Evolutionary conservation across 2,329 filamentous ascomycete species (phyloP), one percentile per base, ranked within the genome.

Genomic region (Eutypa lata): DNA sequence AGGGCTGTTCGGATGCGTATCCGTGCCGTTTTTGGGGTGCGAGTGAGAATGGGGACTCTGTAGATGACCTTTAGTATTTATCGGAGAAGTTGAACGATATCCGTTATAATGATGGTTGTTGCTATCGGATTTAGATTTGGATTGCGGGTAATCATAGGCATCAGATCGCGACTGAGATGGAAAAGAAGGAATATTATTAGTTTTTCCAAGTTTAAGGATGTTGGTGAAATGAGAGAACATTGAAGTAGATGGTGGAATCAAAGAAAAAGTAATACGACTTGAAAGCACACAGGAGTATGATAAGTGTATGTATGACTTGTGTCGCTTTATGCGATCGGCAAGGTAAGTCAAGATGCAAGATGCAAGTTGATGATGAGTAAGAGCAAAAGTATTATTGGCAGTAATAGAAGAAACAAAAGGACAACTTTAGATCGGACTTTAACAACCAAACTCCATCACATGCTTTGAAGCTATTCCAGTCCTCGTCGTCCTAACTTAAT

Each of bases 41-140:
- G 65, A 65, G 43, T 64, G 66, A 44, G 67, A 64, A 58, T 66
- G 61, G 24, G 67, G 61, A 49, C 62, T 66, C 53, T 61, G 65
- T 45, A 59, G 43, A 31, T 57, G 57, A 48, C 61, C 63, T 53
- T 67, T 67, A 48, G 64, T 48, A 57, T 65, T 65, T 53, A 60
- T 59, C 35, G 65, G 60, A 31, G 65, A 64, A 21, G 64, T 58
- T 22, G 65, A 65, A 33, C 64, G 65, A 56, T 67, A 64, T 56
- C 65, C 65, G 54, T 68, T 68, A 46, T 60, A 61, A 54, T 61
- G 67, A 70, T 56, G 69, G 74, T 76, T 78, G 66, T 77, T 77
- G 59, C 55, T 59, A 10, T 45, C 42, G 22, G 60, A 55, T 55
- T 65, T 64, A 48, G 57, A 50, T 54, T 66, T 67, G 28, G 59